Evolutionary conservation across 805 yeast species (phyloP), one percentile per base, ranked within the genome.

Genomic region (Kodamaea hsintzibuensis): DNA sequence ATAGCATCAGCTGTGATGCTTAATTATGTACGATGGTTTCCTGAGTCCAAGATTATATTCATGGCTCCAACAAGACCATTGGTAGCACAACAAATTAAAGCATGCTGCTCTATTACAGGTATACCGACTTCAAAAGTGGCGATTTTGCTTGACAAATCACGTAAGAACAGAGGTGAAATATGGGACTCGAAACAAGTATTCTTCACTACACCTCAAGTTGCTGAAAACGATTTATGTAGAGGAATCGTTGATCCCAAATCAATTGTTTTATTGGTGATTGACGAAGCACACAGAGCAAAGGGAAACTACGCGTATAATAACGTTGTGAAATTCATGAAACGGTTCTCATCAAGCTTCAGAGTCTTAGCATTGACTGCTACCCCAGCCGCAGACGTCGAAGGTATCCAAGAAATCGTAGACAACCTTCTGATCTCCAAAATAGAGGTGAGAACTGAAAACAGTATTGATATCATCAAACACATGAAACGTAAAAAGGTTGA

Each of bases 51-150:
- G 64, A 83, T 95, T 59, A 82, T 96, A 1, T 95, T 95, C 68
- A 86, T 93, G 86, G 99, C 99, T 0, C 99, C 99, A 0, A 95
- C 99, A 1, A 78, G 92, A 59, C 99, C 99, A 0, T 77, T 95
- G 52, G 98, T 95, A 6, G 92, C 97, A 0, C 99, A 95, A 71
- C 99, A 95, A 70, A 88, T 93, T 59, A 88, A 88, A 63, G 98
- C 98, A 1, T 95, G 97, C 65, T 79, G 91, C 52, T 87, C 90
- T 7, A 84, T 89, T 13, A 86, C 96, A 0, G 98, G 97, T 2
- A 83, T 96, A 17, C 87, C 96, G 1, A 73, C 85, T 48, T 73
- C 80, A 18, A 86, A 86, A 46, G 89, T 93, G 1, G 96, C 97
- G 0, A 88, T 92, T 47, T 70, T 92, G 53, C 70, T 92, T 42